Conservation (phyloP, 257 asterid species). For the Solanum piurae region DNA sequence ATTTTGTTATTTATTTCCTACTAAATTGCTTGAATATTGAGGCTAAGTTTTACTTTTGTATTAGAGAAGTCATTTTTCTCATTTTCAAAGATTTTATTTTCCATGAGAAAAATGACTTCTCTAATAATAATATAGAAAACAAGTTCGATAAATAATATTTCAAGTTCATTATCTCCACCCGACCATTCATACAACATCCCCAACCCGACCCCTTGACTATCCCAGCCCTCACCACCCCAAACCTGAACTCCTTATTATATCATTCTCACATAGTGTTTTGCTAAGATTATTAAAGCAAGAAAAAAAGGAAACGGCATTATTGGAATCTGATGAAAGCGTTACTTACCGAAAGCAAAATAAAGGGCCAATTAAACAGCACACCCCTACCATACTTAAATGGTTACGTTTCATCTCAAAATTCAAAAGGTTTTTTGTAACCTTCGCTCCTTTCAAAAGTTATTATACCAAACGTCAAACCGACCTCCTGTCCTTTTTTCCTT, state of each 20-base stretch:
- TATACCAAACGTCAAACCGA: slow-evolving; percentile 25
- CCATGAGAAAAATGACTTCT: no score
- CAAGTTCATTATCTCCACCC: no score
- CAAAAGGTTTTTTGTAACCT: not conserved
- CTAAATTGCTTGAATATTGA: not conserved
- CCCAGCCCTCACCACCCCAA: not conserved
- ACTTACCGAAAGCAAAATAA: not conserved
- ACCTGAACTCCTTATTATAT: not conserved
- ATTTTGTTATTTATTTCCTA: not conserved
- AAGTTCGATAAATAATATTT: no score
- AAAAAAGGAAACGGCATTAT: not conserved
- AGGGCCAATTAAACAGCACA: not conserved
- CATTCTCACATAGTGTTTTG: not conserved
- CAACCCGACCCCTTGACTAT: not conserved
- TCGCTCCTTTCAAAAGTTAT: not conserved
- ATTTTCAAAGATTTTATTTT: no score
- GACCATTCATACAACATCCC: no score
- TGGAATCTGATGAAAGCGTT: not conserved
- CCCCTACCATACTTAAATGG: not conserved
- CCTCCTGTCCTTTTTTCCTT: slow-evolving; percentile 13
- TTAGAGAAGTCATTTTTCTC: no score
- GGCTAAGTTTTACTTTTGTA: not conserved
- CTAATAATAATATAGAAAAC: no score
- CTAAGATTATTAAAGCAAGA: not conserved
- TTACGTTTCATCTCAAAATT: not conserved